Evolutionary conservation across 345 rosid genomes (phyloP), one percentile per base, ranked within the genome.

Genomic region (Corymbia maculata): DNA sequence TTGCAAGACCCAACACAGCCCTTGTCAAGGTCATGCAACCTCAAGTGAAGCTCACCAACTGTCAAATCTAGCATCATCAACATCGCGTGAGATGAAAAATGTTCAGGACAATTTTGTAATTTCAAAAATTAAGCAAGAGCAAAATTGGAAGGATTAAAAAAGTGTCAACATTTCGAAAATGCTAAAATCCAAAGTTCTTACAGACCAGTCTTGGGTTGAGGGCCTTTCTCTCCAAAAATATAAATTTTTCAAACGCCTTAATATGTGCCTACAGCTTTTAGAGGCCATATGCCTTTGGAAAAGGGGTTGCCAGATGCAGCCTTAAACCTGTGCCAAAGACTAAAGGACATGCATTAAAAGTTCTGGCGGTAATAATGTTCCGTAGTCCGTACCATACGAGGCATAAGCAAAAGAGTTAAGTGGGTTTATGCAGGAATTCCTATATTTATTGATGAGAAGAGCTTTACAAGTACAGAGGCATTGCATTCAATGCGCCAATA

Each of bases 11-110:
- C 42, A 36, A 36, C 12, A 2, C 28, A 28, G n/a, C 6, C 30
- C 66, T 59, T 0, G 4, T 9, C 6, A 26, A 59, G 30, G 17
- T n/a, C 3, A 2, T 13, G 9, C 15, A 4, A 64, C 2, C 19
- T 64, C 30, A n/a, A 0, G 75, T 64, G 0, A 64, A 14, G 36
- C 9, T 64, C 1, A 0, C 36, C 36, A 13, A 14, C 4, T 2
- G 7, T n/a, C 32, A 13, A 17, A 64, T 64, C 5, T 64, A n/a
- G 17, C 17, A n/a, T n/a, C 7, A 17, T 2, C 9, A 1, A 13
- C 14, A 19, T 13, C 5, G 13, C 19, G 3, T n/a, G 4, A 64
- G 9, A n/a, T 6, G 32, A 2, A 64, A n/a, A 10, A 11, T 11
- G 26, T 26, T 26, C 7, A 59, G 68, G 15, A 13, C 32, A 59